Evolutionary conservation across 805 yeast species (phyloP).

Genomic region (Isabelozyma heimii): DNA sequence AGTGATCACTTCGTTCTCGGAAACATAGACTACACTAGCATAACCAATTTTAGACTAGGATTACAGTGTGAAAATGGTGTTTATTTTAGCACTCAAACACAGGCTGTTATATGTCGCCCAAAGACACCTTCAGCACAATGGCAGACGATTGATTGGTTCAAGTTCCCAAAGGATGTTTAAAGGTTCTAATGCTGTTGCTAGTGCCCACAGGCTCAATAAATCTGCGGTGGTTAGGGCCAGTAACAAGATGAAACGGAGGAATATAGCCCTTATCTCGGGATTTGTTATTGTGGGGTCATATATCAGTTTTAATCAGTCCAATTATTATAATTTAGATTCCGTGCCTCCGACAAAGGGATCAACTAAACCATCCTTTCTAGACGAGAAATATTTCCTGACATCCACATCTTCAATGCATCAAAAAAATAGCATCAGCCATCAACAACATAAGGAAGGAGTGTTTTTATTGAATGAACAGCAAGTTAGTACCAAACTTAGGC

Average conservation of each 20-base stretch:
- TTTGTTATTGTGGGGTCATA: constrained; percentile 42
- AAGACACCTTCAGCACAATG: constrained; percentile 8
- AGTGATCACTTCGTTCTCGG: not conserved
- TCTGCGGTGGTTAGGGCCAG: constrained; percentile 1
- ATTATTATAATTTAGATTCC: constrained; percentile 41
- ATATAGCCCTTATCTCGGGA: constrained; percentile 41
- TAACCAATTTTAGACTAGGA: too few relatives aligned
- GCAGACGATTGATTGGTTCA: constrained; percentile 12
- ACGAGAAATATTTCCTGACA: constrained; percentile 27
- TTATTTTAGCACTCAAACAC: constrained; percentile 18
- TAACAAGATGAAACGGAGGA: constrained; percentile 21
- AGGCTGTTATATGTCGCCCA: constrained; percentile 16
- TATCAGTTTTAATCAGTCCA: constrained; percentile 36
- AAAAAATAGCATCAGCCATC: constrained; percentile 39
- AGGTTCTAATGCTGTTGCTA: constrained; percentile 3
- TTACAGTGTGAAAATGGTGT: constrained; percentile 11
- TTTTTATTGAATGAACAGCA: constrained; percentile 64
- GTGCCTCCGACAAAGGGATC: constrained; percentile 20
- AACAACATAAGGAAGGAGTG: constrained; percentile 53
- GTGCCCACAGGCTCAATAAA: constrained; percentile 3
- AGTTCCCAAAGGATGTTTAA: constrained; percentile 10
- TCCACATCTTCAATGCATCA: constrained; percentile 46
- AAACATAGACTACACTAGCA: not conserved
- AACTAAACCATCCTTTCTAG: constrained; percentile 7
- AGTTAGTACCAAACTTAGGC: constrained; percentile 65